Base-by-base conservation (phyloP, 345 rosid species). In the Hirschfeldia incana region DNA sequence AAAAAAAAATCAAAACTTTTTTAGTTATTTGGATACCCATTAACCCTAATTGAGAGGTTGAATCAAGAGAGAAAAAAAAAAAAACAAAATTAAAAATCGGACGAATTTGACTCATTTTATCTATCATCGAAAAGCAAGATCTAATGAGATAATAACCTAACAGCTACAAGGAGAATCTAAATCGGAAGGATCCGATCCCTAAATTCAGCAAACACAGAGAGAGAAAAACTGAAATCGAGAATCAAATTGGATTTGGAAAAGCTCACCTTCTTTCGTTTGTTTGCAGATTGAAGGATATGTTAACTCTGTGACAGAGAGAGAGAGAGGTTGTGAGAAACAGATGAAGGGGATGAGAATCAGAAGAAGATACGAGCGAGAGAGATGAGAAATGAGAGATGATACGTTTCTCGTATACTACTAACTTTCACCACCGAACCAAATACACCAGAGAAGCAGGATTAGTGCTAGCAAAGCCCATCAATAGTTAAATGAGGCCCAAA, bases 111-210 rank as follows among this genome's bases (percentile, higher is more conserved):
- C 13, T 66, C 69, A 76, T 75, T 42, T 70, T 63, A 51, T 6
- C 10, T 58, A 71, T 71, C 65, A 46, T 66, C 37, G 0, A 4
- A 71, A 66, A 66, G 70, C 70, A 76, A 76, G 83, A 81, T 81
- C 83, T 76, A 76, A 76, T 66, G 65, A 71, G 67, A 66, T 44
- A 46, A 76, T 37, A 17, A 76, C 72, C 69, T 58, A 30, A 44
- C 57, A 70, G 72, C 74, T 55, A 58, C 33, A 6, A 26, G 73
- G 65, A 65, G 33, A 57, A 69, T 55, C 79, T 27, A 70, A 80
- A 70, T 75, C 83, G 73, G 60, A 75, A 62, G 6, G 55, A 80
- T 67, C 72, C 83, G 73, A 80, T 80, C 80, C 72, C 67, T 9
- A 79, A 75, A 75, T 75, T 80, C 69, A 75, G 71, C 78, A 79